These are phyloP conservation scores for Aspergillus awamori DNA, from an alignment of 2,329 filamentous ascomycete species.

Conservation along the genomic window DNA sequence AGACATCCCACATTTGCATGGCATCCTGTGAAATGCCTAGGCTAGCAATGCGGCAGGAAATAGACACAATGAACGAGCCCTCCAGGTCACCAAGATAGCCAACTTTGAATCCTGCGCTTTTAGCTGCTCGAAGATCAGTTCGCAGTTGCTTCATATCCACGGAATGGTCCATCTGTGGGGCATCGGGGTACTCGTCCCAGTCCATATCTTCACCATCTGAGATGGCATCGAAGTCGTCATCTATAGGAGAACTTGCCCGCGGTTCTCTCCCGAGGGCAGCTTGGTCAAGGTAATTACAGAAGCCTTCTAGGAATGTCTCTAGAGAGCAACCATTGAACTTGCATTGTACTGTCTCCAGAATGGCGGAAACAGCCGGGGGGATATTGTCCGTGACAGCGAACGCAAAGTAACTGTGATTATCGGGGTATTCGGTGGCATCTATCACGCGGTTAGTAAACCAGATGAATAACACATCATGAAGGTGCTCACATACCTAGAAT, in stretches of 20 bases:
- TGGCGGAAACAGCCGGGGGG: slow-evolving; percentile 25
- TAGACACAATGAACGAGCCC: slow-evolving; percentile 59
- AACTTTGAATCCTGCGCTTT: slow-evolving; percentile 69
- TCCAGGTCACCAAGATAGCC: slow-evolving; percentile 61
- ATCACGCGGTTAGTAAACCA: slow-evolving; percentile 5
- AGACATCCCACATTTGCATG: slow-evolving; percentile 75
- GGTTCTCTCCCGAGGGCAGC: slow-evolving; percentile 10
- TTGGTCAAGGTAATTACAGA: slow-evolving; percentile 15
- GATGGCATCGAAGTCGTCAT: neutral
- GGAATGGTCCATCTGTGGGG: neutral
- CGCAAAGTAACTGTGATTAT: slow-evolving; percentile 59
- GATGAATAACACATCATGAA: neutral
- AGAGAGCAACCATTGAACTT: slow-evolving; percentile 49
- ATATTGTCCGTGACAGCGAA: slow-evolving; percentile 53
- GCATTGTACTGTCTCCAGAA: slow-evolving; percentile 50
- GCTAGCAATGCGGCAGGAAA: slow-evolving; percentile 70
- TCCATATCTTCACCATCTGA: slow-evolving; percentile 32
- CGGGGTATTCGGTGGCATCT: slow-evolving; percentile 65
- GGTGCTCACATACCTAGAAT: slow-evolving; percentile 42
- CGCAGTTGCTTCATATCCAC: slow-evolving; percentile 44
- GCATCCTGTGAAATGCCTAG: slow-evolving; percentile 74
- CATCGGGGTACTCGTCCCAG: slow-evolving; percentile 23
- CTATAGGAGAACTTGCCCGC: slow-evolving; percentile 12
- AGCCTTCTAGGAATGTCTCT: slow-evolving; percentile 44
- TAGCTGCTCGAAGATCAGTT: slow-evolving; percentile 63